Base-by-base conservation (phyloP, 768 basidiomycete species). In the Mycena crocata region DNA sequence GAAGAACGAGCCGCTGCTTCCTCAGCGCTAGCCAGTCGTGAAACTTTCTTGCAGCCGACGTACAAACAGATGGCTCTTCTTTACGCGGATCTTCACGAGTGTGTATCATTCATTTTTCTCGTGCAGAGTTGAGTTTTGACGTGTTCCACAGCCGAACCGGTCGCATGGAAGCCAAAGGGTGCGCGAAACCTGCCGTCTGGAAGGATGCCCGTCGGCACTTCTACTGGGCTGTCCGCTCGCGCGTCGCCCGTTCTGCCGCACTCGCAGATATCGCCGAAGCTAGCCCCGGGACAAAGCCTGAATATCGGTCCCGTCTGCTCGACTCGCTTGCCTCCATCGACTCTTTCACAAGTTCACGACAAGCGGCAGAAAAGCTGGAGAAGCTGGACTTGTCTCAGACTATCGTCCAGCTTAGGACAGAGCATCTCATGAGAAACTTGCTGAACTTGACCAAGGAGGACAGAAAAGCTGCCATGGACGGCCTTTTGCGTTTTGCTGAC, bases 71-170 rank as follows among this genome's bases (percentile, higher is more conserved):
- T 99, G 51, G 96, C 96, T 28, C 79, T 98, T 65, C 85, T 96
- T 32, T 99, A 98, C 74, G 96, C 96, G 34, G 98, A 99, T 79
- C 90, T 98, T 68, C 98, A 97, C 75, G 96, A 98, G 94, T 95
- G 78, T 75, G 94, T 84, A 15, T 31, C 17, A n/a, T n/a, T n/a
- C n/a, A n/a, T 60, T 44, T 45, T 35, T 61, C 26, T 40, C 54
- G n/a, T 34, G 58, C 45, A 60, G 34, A 52, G 30, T 30, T 15
- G 56, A 40, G 49, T 23, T 66, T 44, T 34, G 66, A 40, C 37
- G 57, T 35, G 69, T 42, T 67, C n/a, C 45, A 60, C 64, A 97
- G 96, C 79, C 94, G 96, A 51, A 87, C 89, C 48, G 96, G 96
- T 51, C 94, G 96, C 50, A 97, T 98, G 96, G 94, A 98, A 80